Base-by-base conservation (phyloP, 1,284 basidiomycete genomes). In the Trametes pubescens region DNA sequence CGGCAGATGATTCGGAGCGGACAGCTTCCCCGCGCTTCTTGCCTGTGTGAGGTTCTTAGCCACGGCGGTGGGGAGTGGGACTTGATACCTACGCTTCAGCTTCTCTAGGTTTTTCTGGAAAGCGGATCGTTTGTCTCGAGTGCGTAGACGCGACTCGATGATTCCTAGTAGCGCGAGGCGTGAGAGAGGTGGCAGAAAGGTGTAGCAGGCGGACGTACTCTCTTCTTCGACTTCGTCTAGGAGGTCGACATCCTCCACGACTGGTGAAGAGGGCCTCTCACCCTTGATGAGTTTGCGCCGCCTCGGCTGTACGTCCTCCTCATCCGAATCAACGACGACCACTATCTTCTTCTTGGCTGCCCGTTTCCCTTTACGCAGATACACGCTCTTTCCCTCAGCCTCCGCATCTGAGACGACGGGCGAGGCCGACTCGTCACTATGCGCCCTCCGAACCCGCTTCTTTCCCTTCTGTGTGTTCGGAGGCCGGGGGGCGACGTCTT, bases 31-130 rank as follows among this genome's bases (percentile, higher is more conserved):
- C 78, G 65, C 82, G 80, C 72, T 86, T 88, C 74, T 79, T 82
- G 61, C 82, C 84, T 84, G 66, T 73, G 1, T 4, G 4, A 21
- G 13, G 21, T 2, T 10, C 32, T 35, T 61, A 65, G 58, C 51
- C 40, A 0, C 51, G 29, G 21, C 5, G 64, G 65, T 61, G 56
- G 46, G 56, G 24, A 37, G 29, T 24, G 16, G 40, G 29, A 3
- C 47, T 13, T 48, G 21, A 18, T 43, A 69, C 83, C 62, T 62
- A 87, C 92, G 80, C 77, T 86, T 90, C 56, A 93, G 71, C 65
- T 78, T 85, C 65, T 90, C 88, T 4, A 94, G 75, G 67, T 85
- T 89, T 71, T 81, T 81, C 68, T 90, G 86, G 72, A 85, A 92
- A 4, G 75, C 68, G 14, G 85, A 84, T 72, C 83, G 82, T 73